These are phyloP conservation scores for Adiantum capillusveneris DNA, from an alignment of 75 land plant genomes.

Conservation along the genomic window DNA sequence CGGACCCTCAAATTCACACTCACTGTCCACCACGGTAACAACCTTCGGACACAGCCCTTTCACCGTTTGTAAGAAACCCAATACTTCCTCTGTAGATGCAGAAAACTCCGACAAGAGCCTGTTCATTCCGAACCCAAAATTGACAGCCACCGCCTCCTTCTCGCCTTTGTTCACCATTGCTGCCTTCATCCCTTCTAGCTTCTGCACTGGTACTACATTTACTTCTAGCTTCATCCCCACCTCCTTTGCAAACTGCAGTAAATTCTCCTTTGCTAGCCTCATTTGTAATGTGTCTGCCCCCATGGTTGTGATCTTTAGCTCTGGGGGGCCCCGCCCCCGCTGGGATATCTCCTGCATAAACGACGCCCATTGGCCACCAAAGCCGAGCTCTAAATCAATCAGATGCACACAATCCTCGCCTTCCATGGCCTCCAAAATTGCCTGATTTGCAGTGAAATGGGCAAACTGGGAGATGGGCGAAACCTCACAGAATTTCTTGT, in stretches of 20 bases:
- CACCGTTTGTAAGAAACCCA: conserved; percentile 27
- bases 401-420: conserved; percentile 51
- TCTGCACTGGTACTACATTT: conserved; percentile 19
- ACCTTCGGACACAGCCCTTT: conserved; percentile 31
- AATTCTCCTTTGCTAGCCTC: conserved; percentile 53
- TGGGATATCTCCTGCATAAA: conserved; percentile 60
- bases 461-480: conserved; percentile 76
- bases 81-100: conserved; percentile 16
- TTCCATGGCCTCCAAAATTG: conserved; percentile 73
- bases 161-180: conserved; percentile 16
- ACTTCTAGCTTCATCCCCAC: conserved; percentile 50
- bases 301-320: conserved; percentile 55
- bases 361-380: conserved; percentile 88
- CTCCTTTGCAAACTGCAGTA: conserved; percentile 54
- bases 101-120: conserved; percentile 12
- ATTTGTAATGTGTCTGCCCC: conserved; percentile 35
- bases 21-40: conserved; percentile 46
- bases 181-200: conserved; percentile 15
- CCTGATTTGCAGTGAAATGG: conserved; percentile 74
- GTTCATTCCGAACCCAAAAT: conserved; percentile 40
- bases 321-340: conserved; percentile 16
- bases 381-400: conserved; percentile 73
- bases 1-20: conserved; percentile 35
- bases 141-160: conserved; percentile 49
- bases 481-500: conserved; percentile 51